Evolutionary conservation across 352 stramenopile genomes (phyloP), one percentile per base, ranked within the genome.

Genomic region (Elongisporangium anandrum): DNA sequence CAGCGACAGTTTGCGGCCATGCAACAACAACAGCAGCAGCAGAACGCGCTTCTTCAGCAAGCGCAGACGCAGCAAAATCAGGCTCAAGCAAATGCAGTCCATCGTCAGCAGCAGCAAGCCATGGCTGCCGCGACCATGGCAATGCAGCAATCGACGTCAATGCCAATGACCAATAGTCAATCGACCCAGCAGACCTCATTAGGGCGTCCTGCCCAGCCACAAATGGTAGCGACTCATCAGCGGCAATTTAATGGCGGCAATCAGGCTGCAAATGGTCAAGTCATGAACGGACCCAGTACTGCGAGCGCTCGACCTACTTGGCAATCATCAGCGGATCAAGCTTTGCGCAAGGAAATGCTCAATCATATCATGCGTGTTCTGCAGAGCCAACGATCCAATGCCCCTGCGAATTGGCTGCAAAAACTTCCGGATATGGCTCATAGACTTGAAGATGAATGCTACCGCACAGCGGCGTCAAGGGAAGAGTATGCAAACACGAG

Each of bases 381-480:
- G 39, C 87, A 98, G 63, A 95, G 96, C 54, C 90, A 98, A 54
- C 93, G 96, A 38, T 95, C 96, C 26, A 98, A 99, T 74, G 95
- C 96, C 5, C 91, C 94, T 4, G 76, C 93, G 22, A 97, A 98
- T 66, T 99, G 96, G 96, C 72, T 99, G 49, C 90, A 98, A 60
- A 98, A 98, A 65, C 78, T 99, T 19, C 96, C 96, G 0, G 93
- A 99, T 66, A 99, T 99, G 96, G 97, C 97, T 1, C 96, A 98
- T 61, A 87, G 96, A 50, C 77, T 99, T 45, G 97, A 99, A 68
- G 96, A 99, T 58, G 96, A 96, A 60, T 91, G 98, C 52, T 99
- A 99, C 63, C 86, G 85, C 4, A 92, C 92, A 68, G 75, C 96
- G 70, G 47, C 75, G 39, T 75, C 87, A 52, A 59, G 96, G 55